These are phyloP conservation scores for Taphrina betulina DNA, from an alignment of 1,139 yeast genomes.

Conservation along the genomic window DNA sequence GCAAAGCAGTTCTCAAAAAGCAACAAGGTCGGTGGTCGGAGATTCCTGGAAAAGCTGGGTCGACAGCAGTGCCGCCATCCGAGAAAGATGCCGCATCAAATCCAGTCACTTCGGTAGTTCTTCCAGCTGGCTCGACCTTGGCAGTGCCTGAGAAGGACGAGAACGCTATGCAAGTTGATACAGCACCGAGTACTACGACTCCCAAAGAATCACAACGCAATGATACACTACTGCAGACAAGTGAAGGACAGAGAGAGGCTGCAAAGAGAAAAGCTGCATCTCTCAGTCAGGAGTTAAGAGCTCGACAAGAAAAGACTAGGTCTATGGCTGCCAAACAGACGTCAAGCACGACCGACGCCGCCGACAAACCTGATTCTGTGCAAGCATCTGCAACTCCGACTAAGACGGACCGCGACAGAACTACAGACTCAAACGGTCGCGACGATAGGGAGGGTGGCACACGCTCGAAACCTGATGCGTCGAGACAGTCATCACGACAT, in stretches of 20 bases:
- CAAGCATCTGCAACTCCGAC: too few relatives aligned
- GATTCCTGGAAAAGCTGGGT: constrained; percentile 3
- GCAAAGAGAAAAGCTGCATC: constrained; percentile 17
- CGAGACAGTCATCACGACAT: too few relatives aligned
- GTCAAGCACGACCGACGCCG: too few relatives aligned
- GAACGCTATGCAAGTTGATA: background rate
- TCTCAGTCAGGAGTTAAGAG: constrained; percentile 4
- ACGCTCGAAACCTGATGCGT: too few relatives aligned
- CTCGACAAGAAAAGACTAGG: background rate
- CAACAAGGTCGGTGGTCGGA: constrained; percentile 20
- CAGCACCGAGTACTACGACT: background rate
- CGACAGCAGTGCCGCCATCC: background rate
- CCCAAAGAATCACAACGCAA: background rate
- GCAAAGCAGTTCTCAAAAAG: constrained; percentile 33
- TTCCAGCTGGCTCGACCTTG: background rate
- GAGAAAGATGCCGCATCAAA: background rate
- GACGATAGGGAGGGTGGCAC: too few relatives aligned
- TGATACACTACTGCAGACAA: background rate
- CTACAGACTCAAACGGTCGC: too few relatives aligned
- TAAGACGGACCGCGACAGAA: too few relatives aligned
- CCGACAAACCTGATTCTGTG: too few relatives aligned
- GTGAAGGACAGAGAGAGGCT: constrained; percentile 5
- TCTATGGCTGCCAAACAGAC: too few relatives aligned
- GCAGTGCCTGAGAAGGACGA: background rate
- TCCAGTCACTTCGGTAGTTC: background rate